Evolutionary conservation across 2,329 filamentous ascomycete species (phyloP), one percentile per base, ranked within the genome.

Genomic region (Nemania sp.): DNA sequence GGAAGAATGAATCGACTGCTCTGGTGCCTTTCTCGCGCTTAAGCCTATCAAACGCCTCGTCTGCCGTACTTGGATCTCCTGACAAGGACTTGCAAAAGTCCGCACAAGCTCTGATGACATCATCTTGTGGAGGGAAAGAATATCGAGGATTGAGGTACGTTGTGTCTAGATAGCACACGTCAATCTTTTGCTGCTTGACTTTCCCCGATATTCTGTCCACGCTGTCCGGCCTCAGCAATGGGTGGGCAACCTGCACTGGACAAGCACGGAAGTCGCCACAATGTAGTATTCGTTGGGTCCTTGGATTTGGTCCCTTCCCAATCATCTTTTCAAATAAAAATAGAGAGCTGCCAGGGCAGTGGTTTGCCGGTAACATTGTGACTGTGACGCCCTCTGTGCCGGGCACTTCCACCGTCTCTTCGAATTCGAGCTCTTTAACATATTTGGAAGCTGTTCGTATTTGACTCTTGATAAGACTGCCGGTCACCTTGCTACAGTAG

Each of bases 111-210:
- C 85, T 81, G 63, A 98, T 92, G 56, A 99, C 95, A 67, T 95
- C 88, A 58, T 89, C 83, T 73, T 99, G 95, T 3, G 86, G 88
- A 0, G 95, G 95, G 68, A 99, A 99, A 0, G 94, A 89, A 75
- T 98, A 99, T 65, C 93, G 92, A 0, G 95, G 95, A 65, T 95
- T 97, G 11, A 99, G 83, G 73, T 99, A 99, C 0, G 95, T 99
- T 0, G 95, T 99, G 73, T 99, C 95, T 9, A 99, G 86, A 73
- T 99, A 99, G 78, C 95, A 98, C 29, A 94, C 87, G 71, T 99
- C 94, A 56, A 99, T 92, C 69, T 89, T 91, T 72, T 98, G 95
- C 70, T 95, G 90, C 60, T 81, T 87, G 1, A 79, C 79, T 73
- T 90, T 90, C 1, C 91, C 90, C 0, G 87, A 88, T 9, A 90